These are phyloP conservation scores for Neurospora sp. DNA, from an alignment of 495 filamentous ascomycete genomes.

Conservation along the genomic window DNA sequence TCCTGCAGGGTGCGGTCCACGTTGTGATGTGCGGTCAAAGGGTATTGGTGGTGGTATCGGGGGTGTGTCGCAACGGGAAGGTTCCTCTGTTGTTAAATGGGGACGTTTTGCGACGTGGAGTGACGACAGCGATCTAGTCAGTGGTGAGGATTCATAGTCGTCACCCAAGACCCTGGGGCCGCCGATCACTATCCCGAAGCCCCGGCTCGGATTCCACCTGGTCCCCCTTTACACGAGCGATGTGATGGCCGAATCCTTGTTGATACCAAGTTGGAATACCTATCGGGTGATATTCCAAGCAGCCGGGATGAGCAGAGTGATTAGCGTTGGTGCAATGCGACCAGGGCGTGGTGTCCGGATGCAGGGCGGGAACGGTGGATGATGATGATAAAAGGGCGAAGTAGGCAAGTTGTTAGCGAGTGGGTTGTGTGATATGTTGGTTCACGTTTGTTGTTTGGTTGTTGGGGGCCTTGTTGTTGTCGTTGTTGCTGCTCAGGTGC, in stretches of 20 bases:
- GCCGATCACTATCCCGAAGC: constrained; percentile 2
- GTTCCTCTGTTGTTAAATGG: neutral
- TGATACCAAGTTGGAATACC: neutral
- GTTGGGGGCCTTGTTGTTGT: neutral
- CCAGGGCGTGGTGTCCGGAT: neutral
- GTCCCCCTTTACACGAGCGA: neutral
- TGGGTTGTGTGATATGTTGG: neutral
- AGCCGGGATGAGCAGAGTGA: neutral
- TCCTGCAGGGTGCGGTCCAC: neutral
- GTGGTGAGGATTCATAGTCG: constrained; percentile 29
- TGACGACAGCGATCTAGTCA: constrained; percentile 18
- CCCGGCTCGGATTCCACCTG: neutral
- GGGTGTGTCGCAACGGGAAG: constrained; percentile 4
- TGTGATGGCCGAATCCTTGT: neutral
- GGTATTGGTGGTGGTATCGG: neutral
- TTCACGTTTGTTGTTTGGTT: neutral
- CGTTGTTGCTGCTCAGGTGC: neutral
- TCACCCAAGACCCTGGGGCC: constrained; percentile 13
- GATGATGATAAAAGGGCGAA: neutral
- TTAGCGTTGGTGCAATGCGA: neutral
- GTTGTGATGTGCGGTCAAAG: neutral
- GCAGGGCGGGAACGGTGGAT: neutral
- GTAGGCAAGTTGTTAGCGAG: neutral
- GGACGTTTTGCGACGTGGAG: constrained; percentile 10
- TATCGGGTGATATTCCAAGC: neutral